These are phyloP conservation scores for Nemania sp. DNA, from an alignment of 2,329 filamentous ascomycete species.

Conservation along the genomic window DNA sequence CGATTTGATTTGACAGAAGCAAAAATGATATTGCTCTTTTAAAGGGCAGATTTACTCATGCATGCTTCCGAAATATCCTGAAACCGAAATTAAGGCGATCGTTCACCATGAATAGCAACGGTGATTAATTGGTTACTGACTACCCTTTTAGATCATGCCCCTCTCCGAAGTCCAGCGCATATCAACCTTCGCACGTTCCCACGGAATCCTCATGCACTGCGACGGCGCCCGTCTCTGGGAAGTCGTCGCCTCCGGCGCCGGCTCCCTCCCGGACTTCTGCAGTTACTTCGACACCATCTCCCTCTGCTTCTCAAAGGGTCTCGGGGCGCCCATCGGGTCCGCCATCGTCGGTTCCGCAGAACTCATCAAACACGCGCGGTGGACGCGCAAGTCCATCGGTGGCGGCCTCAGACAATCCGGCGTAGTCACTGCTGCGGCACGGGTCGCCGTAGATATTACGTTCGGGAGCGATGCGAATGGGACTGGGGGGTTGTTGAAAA, in stretches of 20 bases:
- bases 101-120: too few species aligned
- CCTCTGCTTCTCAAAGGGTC: slow-evolving; percentile 57
- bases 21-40: too few species aligned
- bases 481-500: slow-evolving; percentile 46
- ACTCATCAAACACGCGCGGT: slow-evolving; percentile 69
- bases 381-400: slow-evolving; percentile 79
- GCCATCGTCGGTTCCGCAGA: slow-evolving; percentile 49
- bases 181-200: slow-evolving; percentile 37
- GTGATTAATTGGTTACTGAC: too few species aligned
- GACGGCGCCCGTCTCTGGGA: slow-evolving; percentile 59
- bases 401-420: slow-evolving; percentile 78
- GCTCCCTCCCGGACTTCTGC: slow-evolving; percentile 47
- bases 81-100: too few species aligned
- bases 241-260: slow-evolving; percentile 48
- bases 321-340: slow-evolving; percentile 56
- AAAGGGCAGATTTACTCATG: too few species aligned
- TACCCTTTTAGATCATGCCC: too few species aligned
- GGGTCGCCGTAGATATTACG: slow-evolving; percentile 77
- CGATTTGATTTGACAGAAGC: too few species aligned
- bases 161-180: slow-evolving; percentile 41
- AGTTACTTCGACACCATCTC: slow-evolving; percentile 52
- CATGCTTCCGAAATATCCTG: too few species aligned
- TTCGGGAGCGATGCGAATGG: slow-evolving; percentile 60
- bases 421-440: slow-evolving; percentile 73
- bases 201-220: slow-evolving; percentile 51